Evolutionary conservation across 129 eudicot species (phyloP).

Genomic region (Calendula officinalis): DNA sequence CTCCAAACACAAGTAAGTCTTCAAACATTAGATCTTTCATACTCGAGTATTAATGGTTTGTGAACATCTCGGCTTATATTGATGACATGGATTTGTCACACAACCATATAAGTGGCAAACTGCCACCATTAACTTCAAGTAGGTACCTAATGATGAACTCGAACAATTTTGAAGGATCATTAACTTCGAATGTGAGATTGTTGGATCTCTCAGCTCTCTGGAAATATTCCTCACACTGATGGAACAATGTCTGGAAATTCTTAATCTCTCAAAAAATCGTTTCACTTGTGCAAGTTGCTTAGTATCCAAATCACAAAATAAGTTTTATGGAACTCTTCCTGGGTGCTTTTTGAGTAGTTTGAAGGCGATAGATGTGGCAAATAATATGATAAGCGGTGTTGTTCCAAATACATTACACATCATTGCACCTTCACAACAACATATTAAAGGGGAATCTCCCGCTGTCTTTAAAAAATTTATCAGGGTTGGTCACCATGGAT

Average conservation of each 20-base stretch:
- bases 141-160: background rate
- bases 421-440: slow-evolving; percentile 2
- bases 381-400: background rate
- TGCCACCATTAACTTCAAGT: background rate
- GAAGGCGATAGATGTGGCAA: background rate
- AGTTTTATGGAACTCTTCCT: slow-evolving; percentile 8
- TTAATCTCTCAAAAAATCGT: slow-evolving; percentile 6
- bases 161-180: slow-evolving; percentile 12
- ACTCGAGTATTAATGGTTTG: slow-evolving; percentile 15
- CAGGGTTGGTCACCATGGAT: slow-evolving; percentile 1
- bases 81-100: background rate
- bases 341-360: background rate
- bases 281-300: slow-evolving; percentile 3
- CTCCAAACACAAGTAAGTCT: slow-evolving; percentile 5
- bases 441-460: background rate
- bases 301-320: background rate
- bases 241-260: background rate
- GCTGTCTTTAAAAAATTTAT: background rate
- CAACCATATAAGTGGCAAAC: background rate
- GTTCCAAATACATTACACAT: background rate
- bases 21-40: background rate
- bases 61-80: background rate
- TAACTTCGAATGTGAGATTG: background rate
- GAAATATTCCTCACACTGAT: slow-evolving; percentile 7
- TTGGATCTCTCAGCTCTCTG: slow-evolving; percentile 7